Base-by-base conservation (phyloP, 2,329 filamentous ascomycete genomes). In the Tolypocladium tropicale region DNA sequence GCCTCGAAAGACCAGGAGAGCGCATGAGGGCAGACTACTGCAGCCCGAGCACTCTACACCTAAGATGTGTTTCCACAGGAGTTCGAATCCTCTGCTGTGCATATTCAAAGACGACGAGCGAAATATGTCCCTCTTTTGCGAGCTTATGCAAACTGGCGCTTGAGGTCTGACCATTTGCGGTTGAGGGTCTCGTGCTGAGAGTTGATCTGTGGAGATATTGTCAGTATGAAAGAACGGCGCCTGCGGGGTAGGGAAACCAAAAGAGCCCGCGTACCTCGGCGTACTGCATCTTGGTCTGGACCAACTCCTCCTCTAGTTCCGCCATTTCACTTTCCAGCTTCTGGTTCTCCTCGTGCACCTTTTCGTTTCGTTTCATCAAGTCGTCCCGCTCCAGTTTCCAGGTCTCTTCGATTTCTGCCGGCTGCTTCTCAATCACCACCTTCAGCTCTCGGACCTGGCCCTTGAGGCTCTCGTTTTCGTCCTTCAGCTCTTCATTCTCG, bases 311-410 rank as follows among this genome's bases (percentile, higher is more conserved):
- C 76, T 97, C 94, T 77, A 97, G 89, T 63, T 96, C 91, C 6
- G 83, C 80, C 80, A 96, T 82, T 66, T 94, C 89, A 68, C 95
- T 93, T 72, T 96, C 92, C 62, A 99, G 75, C 57, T 80, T 83
- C 58, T 88, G 81, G 67, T 97, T 99, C 74, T 96, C 90, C 64
- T 95, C 91, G 66, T 97, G 92, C 9, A 97, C 92, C 65, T 95
- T 90, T 60, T 88, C 82, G 68, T 97, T 97, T 58, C 91, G 84
- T 70, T 90, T 85, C 87, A 97, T 94, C 65, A 97, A 84, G 54
- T 88, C 83, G 55, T 96, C 92, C 74, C 95, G 92, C 72, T 97
- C 93, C 12, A 82, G 81, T 68, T 88, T 84, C 72, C 96, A 83
- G 54, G 84, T 81, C 58, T 83, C 81, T 69, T 99, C 94, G 6